These are phyloP conservation scores for Aspergillus sclerotiicarbonarius DNA, from an alignment of 495 filamentous ascomycete genomes.

Conservation along the genomic window DNA sequence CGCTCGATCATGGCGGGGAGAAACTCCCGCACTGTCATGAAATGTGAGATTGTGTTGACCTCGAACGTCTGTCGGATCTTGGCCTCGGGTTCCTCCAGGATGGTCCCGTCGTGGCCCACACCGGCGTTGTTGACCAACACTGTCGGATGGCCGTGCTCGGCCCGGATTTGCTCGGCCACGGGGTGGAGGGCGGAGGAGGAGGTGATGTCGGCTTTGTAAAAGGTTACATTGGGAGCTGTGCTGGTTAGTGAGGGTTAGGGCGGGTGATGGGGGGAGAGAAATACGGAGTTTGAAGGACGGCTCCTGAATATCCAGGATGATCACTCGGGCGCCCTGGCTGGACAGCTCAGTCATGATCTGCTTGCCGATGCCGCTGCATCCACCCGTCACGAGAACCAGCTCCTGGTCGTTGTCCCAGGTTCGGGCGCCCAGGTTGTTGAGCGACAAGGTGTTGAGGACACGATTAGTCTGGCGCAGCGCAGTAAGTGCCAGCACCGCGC, in stretches of 20 bases:
- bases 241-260: background rate
- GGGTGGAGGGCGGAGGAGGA: slow-evolving; percentile 41
- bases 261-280: background rate
- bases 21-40: slow-evolving; percentile 57
- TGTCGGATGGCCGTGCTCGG: slow-evolving; percentile 46
- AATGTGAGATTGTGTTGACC: slow-evolving; percentile 61
- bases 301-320: slow-evolving; percentile 50
- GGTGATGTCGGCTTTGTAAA: slow-evolving; percentile 55
- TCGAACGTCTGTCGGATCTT: slow-evolving; percentile 52
- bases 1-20: slow-evolving; percentile 57
- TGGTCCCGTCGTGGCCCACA: slow-evolving; percentile 43
- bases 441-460: slow-evolving; percentile 36
- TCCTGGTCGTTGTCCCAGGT: slow-evolving; percentile 48
- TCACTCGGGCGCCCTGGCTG: slow-evolving; percentile 45
- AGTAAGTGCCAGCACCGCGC: slow-evolving; percentile 31
- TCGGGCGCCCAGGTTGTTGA: slow-evolving; percentile 50
- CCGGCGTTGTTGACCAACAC: slow-evolving; percentile 65
- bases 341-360: slow-evolving; percentile 47
- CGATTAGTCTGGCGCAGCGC: slow-evolving; percentile 42
- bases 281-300: slow-evolving; percentile 32
- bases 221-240: slow-evolving; percentile 38
- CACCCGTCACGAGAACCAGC: slow-evolving; percentile 58
- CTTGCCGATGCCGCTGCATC: slow-evolving; percentile 56
- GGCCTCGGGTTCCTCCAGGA: slow-evolving; percentile 47
- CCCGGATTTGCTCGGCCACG: slow-evolving; percentile 45